Conservation (phyloP, 345 rosid species). For the Acer negundo region DNA sequence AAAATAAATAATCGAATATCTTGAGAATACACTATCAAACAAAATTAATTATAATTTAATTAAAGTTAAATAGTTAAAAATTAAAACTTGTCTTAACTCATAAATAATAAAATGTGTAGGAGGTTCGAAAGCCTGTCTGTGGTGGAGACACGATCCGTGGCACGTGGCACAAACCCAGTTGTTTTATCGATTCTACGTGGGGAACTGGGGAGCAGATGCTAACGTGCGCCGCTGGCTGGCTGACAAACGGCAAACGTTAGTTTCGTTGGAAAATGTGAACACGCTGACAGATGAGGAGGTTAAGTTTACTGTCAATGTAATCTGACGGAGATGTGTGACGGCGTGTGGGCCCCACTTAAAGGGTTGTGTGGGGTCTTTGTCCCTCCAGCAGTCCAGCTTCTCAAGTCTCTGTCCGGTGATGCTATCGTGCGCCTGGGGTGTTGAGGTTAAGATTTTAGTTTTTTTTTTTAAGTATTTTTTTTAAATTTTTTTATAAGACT, state of each 20-base stretch:
- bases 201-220: not conserved
- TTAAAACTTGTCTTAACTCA: not conserved
- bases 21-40: not conserved
- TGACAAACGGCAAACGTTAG: conserved; percentile 22
- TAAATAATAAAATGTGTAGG: conserved; percentile 13
- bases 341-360: conserved; percentile 16
- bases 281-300: conserved; percentile 23
- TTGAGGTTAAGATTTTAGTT: not conserved
- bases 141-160: conserved; percentile 38
- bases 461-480: too few species aligned
- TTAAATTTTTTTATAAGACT: too few species aligned
- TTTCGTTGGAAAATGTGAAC: conserved; percentile 20
- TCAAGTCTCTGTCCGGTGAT: not conserved
- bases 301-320: not conserved
- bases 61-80: not conserved
- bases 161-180: conserved; percentile 34
- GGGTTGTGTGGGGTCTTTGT: not conserved
- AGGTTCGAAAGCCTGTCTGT: conserved; percentile 16
- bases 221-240: conserved; percentile 18
- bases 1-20: not conserved
- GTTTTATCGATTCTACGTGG: not conserved
- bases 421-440: conserved; percentile 20
- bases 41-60: not conserved
- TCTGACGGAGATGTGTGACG: conserved; percentile 30
- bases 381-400: too few species aligned